Percentiles rank a stretch among this genome's conserved stretches.
Conservation (phyloP, 1,284 basidiomycete genomes). For the Meripilus lineatus region DNA sequence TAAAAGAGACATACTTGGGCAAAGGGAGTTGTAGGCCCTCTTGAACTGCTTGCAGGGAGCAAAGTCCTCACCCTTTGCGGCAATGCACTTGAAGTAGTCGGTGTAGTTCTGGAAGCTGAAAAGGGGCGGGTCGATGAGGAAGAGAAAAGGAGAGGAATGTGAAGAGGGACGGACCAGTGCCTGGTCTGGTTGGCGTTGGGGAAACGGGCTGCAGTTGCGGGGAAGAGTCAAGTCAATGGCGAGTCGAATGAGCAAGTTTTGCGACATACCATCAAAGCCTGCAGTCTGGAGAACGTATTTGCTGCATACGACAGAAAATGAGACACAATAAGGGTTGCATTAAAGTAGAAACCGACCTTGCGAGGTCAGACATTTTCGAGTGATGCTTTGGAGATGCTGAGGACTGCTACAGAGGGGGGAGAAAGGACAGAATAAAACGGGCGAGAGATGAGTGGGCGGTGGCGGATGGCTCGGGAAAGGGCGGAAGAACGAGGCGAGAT, state of each 20-base stretch:
- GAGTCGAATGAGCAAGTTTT: constrained; percentile 3
- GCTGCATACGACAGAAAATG: constrained; percentile 34
- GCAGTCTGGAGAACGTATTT: constrained; percentile 85
- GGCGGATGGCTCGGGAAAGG: constrained; percentile 15
- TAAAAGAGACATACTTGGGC: constrained; percentile 77
- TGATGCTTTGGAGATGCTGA: neutral
- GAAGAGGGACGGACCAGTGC: constrained; percentile 67
- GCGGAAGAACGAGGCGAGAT: constrained; percentile 23
- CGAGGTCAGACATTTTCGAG: constrained; percentile 59
- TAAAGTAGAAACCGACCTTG: constrained; percentile 42
- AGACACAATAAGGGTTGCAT: neutral
- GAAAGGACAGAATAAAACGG: constrained; percentile 8
- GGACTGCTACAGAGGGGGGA: neutral
- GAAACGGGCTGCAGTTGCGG: constrained; percentile 67
- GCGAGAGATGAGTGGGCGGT: constrained; percentile 2
- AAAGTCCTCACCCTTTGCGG: constrained; percentile 97
- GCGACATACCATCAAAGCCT: constrained; percentile 71
- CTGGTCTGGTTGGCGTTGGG: constrained; percentile 95
- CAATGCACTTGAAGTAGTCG: constrained; percentile 97
- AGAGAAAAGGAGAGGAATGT: neutral
- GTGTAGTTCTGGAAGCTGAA: constrained; percentile 91
- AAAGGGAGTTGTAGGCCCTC: constrained; percentile 93
- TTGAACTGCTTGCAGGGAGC: constrained; percentile 99
- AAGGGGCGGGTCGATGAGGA: neutral
- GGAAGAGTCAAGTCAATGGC: constrained; percentile 1